Conservation (phyloP, 768 basidiomycete genomes). For the Cystofilobasidium macerans region DNA sequence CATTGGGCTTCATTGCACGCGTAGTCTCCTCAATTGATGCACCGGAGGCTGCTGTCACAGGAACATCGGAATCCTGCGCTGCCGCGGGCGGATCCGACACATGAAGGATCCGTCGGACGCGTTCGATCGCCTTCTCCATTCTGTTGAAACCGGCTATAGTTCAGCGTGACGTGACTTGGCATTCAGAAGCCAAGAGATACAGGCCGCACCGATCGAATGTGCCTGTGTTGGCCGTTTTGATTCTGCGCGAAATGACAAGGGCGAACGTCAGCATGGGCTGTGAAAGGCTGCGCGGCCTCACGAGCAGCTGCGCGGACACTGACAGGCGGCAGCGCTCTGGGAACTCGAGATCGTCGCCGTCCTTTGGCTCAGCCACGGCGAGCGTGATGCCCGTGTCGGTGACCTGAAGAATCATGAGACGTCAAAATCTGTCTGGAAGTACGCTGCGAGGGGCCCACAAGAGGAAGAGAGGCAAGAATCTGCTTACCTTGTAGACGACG, state of each 20-base stretch:
- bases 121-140: constrained; percentile 73
- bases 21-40: too few relatives aligned
- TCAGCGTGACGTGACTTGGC: not conserved
- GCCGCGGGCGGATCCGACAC: not conserved
- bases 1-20: too few relatives aligned
- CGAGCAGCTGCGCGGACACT: constrained; percentile 23
- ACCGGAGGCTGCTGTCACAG: too few relatives aligned
- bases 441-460: constrained; percentile 15
- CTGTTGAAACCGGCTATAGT: constrained; percentile 39
- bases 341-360: constrained; percentile 58
- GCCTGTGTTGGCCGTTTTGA: constrained; percentile 84
- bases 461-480: not conserved
- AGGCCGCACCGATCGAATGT: constrained; percentile 61
- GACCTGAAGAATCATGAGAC: constrained; percentile 44
- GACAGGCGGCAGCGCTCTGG: constrained; percentile 69
- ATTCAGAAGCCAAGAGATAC: not conserved
- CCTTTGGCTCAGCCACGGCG: constrained; percentile 52
- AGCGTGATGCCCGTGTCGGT: constrained; percentile 71
- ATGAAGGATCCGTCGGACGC: constrained; percentile 38
- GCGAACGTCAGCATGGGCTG: not conserved
- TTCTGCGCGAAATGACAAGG: constrained; percentile 29
- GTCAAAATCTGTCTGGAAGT: not conserved
- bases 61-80: too few relatives aligned
- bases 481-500: constrained; percentile 67
- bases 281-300: not conserved